These are phyloP conservation scores for Saccharum hybrid DNA, from an alignment of 202 grass and related monocot species.

Conservation along the genomic window DNA sequence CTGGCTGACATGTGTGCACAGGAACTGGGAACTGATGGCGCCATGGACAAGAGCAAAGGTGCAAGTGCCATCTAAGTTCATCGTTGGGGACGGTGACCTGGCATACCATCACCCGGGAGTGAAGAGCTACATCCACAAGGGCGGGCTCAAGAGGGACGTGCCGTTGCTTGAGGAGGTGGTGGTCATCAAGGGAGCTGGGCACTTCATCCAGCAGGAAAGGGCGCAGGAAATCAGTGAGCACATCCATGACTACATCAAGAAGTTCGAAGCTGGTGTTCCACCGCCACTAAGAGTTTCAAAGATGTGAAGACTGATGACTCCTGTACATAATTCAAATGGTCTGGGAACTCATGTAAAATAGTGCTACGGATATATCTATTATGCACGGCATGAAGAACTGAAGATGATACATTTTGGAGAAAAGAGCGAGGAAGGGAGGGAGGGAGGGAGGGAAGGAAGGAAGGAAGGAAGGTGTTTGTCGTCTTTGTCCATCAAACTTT, in stretches of 20 bases:
- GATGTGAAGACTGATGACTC: slow-evolving; percentile 28
- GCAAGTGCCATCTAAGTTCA: slow-evolving; percentile 75
- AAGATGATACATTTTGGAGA: neutral
- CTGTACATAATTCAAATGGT: neutral
- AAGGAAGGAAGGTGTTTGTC: neutral
- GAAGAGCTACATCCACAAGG: slow-evolving; percentile 74
- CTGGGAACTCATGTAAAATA: neutral
- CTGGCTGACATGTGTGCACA: slow-evolving; percentile 34
- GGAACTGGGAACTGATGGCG: slow-evolving; percentile 80
- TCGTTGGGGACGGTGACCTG: slow-evolving; percentile 71
- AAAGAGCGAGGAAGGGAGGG: neutral
- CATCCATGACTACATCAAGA: slow-evolving; percentile 72
- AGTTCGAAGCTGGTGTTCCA: slow-evolving; percentile 20
- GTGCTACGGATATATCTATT: neutral
- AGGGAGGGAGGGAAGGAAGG: neutral
- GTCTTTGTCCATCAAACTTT: neutral
- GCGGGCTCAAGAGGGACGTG: slow-evolving; percentile 68
- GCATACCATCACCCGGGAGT: slow-evolving; percentile 68
- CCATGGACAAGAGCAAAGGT: slow-evolving; percentile 69
- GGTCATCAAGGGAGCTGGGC: slow-evolving; percentile 62
- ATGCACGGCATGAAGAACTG: neutral
- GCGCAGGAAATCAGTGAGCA: slow-evolving; percentile 74
- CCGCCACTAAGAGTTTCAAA: neutral
- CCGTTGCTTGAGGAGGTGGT: slow-evolving; percentile 76
- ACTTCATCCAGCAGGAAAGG: slow-evolving; percentile 83